phyloP scores from a whole-genome alignment of 352 stramenopile species.

The Pelagophyceae sp. region DNA sequence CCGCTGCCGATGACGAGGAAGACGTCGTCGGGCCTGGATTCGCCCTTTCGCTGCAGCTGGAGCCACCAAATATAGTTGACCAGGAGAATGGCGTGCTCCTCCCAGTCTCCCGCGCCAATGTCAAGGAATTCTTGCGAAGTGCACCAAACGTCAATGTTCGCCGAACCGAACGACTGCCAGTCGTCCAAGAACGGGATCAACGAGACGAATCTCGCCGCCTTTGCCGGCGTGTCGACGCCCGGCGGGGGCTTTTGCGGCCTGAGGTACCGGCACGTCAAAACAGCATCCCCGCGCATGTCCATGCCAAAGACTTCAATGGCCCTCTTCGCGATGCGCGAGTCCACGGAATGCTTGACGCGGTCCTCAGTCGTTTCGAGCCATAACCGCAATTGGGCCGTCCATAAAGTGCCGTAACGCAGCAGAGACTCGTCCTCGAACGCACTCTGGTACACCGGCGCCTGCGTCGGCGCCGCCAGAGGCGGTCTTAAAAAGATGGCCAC shows the following conservation, averaged over 20 bases:
- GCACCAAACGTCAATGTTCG: conserved; percentile 66
- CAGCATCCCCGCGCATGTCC: conserved; percentile 52
- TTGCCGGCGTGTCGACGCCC: conserved; percentile 33
- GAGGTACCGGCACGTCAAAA: conserved; percentile 50
- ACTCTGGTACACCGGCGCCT: conserved; percentile 20
- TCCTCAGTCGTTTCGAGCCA: background rate
- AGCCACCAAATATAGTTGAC: conserved; percentile 66
- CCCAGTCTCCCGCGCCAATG: conserved; percentile 67
- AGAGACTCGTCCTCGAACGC: conserved; percentile 30
- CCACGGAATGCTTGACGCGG: background rate
- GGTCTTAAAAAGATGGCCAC: conserved; percentile 75
- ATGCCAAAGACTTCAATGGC: conserved; percentile 63
- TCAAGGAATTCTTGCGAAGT: conserved; percentile 77
- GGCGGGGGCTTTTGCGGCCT: conserved; percentile 57
- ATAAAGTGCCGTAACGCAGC: conserved; percentile 41
- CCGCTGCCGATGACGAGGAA: conserved; percentile 74
- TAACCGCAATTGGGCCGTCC: conserved; percentile 28
- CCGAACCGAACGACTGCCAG: conserved; percentile 66
- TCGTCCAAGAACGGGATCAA: conserved; percentile 79
- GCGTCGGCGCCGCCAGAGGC: conserved; percentile 51
- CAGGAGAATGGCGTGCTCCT: conserved; percentile 81
- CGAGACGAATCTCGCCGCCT: conserved; percentile 66
- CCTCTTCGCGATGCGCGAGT: conserved; percentile 29
- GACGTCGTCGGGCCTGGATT: conserved; percentile 30
- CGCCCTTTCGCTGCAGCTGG: conserved; percentile 56